Evolutionary conservation across 108 stramenopile genomes (phyloP).

Genomic region (Cyclotella sp.): DNA sequence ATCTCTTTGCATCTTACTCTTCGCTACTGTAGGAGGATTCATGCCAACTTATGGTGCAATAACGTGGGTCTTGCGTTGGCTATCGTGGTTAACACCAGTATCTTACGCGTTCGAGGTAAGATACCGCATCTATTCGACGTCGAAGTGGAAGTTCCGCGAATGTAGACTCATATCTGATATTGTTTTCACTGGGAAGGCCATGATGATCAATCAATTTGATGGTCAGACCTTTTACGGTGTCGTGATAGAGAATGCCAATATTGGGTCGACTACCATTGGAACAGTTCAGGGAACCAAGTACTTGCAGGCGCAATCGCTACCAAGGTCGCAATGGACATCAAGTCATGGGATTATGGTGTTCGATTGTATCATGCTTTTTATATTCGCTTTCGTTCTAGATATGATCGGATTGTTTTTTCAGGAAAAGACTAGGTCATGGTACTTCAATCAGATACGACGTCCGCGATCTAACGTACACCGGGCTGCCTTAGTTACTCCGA

Average conservation of each 20-base stretch:
- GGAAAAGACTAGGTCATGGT: conserved; percentile 39
- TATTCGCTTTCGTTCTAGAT: conserved; percentile 49
- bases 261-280: conserved; percentile 17
- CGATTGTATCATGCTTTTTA: conserved; percentile 46
- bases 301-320: conserved; percentile 17
- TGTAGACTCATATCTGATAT: conserved; percentile 16
- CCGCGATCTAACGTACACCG: conserved; percentile 21
- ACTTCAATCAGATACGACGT: conserved; percentile 46
- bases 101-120: conserved; percentile 50
- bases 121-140: background rate
- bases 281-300: conserved; percentile 32
- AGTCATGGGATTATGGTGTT: conserved; percentile 45
- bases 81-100: conserved; percentile 51
- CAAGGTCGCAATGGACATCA: conserved; percentile 21
- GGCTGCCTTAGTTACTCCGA: background rate
- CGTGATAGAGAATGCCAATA: conserved; percentile 18
- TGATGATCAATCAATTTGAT: conserved; percentile 19
- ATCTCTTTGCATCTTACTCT: conserved; percentile 36
- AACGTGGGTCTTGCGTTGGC: conserved; percentile 38
- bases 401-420: conserved; percentile 26
- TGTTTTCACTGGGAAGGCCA: conserved; percentile 13
- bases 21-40: conserved; percentile 50
- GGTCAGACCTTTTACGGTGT: conserved; percentile 11
- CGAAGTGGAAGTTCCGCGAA: conserved; percentile 1
- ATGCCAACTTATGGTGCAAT: conserved; percentile 44